phyloP scores from a whole-genome alignment of 352 stramenopile species.

The Paralagenidium karlingii region DNA sequence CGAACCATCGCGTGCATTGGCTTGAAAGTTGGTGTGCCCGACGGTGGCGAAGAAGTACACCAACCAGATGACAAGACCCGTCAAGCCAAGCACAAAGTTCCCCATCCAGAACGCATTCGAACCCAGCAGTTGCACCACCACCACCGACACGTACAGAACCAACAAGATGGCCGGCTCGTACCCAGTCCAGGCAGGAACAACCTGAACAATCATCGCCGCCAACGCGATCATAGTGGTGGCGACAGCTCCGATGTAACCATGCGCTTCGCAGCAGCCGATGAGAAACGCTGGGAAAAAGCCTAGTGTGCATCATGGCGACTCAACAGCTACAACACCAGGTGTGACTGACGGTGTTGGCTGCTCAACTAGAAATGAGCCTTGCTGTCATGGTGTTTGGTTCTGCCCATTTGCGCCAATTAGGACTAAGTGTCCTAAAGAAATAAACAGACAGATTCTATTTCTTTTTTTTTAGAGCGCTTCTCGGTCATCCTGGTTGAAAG shows the following conservation, averaged over 20 bases:
- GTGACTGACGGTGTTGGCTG: no score
- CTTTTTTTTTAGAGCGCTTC: conserved; percentile 2
- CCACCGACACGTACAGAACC: conserved; percentile 9
- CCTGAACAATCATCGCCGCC: conserved; percentile 10
- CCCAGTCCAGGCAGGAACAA: conserved; percentile 1
- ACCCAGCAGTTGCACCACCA: conserved; percentile 9
- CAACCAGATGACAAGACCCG: conserved; percentile 6
- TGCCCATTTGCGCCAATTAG: no score
- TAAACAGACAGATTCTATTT: no score
- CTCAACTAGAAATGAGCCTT: no score
- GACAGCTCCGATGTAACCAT: conserved; percentile 17
- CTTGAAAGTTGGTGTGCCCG: conserved; percentile 8
- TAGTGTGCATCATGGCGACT: conserved; percentile 12
- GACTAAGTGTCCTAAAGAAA: no score
- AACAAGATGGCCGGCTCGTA: conserved; percentile 13
- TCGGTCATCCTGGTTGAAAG: conserved; percentile 1
- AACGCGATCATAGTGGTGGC: conserved; percentile 10
- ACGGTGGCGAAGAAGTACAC: conserved; percentile 11
- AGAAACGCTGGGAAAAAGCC: conserved; percentile 13
- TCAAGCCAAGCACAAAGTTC: conserved; percentile 8
- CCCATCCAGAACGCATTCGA: conserved; percentile 12
- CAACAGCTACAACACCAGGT: no score
- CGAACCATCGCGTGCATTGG: conserved; percentile 6
- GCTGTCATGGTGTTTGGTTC: no score
- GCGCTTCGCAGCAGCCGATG: conserved; percentile 14